phyloP scores from a whole-genome alignment of 441 rosid genomes.

The Melastoma candidum region DNA sequence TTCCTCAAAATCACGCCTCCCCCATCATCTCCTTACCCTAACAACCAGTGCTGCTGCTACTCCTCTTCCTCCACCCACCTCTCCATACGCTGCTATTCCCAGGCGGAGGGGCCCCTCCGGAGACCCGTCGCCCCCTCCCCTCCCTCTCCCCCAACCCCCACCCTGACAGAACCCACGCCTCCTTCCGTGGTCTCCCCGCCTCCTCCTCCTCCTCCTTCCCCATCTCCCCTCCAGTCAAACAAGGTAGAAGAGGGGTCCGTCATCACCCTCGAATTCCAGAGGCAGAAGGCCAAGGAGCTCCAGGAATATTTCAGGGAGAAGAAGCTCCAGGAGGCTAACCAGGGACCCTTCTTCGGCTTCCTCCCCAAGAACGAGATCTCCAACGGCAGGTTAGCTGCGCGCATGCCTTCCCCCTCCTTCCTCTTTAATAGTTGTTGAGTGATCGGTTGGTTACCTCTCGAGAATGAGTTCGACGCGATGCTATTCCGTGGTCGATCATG shows the following conservation, averaged over 20 bases:
- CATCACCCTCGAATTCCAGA: slow-evolving; percentile 72
- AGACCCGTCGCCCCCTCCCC: slow-evolving; percentile 33
- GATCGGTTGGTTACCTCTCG: too few relatives aligned
- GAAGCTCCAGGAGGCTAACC: slow-evolving; percentile 73
- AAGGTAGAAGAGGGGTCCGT: slow-evolving; percentile 20
- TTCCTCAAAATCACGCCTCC: too few relatives aligned
- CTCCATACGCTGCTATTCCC: slow-evolving; percentile 43
- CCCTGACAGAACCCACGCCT: slow-evolving; percentile 15
- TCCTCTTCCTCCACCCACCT: slow-evolving; percentile 21
- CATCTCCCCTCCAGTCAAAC: slow-evolving; percentile 11
- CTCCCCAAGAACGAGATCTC: slow-evolving; percentile 71
- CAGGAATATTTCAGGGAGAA: slow-evolving; percentile 75
- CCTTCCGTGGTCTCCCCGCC: slow-evolving; percentile 16
- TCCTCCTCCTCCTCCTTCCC: too few relatives aligned
- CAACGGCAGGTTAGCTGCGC: slow-evolving; percentile 59
- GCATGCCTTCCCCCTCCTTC: not conserved
- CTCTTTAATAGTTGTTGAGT: not conserved
- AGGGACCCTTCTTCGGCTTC: slow-evolving; percentile 83
- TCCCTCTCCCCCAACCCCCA: slow-evolving; percentile 5
- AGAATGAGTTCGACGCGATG: too few relatives aligned
- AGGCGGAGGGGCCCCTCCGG: slow-evolving; percentile 55
- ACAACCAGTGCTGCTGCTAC: too few relatives aligned
- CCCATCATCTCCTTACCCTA: too few relatives aligned
- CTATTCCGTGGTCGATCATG: too few relatives aligned
- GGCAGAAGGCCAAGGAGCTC: slow-evolving; percentile 79